phyloP scores from a whole-genome alignment of 306 rosid species.

The Trifolium dubium region DNA sequence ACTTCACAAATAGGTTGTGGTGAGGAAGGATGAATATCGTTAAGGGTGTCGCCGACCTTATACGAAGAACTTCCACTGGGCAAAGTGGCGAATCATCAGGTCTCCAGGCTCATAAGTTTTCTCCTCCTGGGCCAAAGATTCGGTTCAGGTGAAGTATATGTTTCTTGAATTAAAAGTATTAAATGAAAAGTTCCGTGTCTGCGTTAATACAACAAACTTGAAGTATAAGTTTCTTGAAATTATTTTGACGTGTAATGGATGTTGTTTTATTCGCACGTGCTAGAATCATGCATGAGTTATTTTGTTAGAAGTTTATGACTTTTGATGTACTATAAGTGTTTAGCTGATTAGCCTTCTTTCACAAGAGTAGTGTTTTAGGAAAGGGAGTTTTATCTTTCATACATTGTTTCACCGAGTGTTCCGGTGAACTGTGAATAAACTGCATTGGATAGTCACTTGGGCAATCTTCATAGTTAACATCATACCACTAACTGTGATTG shows the following conservation, averaged over 20 bases:
- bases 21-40: slow-evolving; percentile 88
- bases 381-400: slow-evolving; percentile 23
- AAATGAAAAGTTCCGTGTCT: slow-evolving; percentile 1
- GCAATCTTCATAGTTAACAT: slow-evolving; percentile 15
- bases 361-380: slow-evolving; percentile 24
- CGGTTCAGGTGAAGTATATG: slow-evolving; percentile 69
- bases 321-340: background rate
- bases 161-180: background rate
- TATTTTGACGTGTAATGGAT: slow-evolving; percentile 11
- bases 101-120: slow-evolving; percentile 65
- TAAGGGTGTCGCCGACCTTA: slow-evolving; percentile 96
- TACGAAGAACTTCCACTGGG: slow-evolving; percentile 86
- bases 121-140: slow-evolving; percentile 78
- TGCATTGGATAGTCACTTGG: slow-evolving; percentile 8
- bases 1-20: slow-evolving; percentile 44
- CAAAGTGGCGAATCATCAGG: slow-evolving; percentile 64
- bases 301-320: slow-evolving; percentile 8
- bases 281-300: slow-evolving; percentile 18
- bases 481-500: slow-evolving; percentile 20
- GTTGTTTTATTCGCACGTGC: slow-evolving; percentile 26
- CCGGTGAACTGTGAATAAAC: slow-evolving; percentile 1
- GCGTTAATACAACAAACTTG: background rate
- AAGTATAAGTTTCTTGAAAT: slow-evolving; percentile 1
- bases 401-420: slow-evolving; percentile 16
- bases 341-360: slow-evolving; percentile 21